Conservation (phyloP, 768 basidiomycete species). For the Tulasnella calospora region DNA sequence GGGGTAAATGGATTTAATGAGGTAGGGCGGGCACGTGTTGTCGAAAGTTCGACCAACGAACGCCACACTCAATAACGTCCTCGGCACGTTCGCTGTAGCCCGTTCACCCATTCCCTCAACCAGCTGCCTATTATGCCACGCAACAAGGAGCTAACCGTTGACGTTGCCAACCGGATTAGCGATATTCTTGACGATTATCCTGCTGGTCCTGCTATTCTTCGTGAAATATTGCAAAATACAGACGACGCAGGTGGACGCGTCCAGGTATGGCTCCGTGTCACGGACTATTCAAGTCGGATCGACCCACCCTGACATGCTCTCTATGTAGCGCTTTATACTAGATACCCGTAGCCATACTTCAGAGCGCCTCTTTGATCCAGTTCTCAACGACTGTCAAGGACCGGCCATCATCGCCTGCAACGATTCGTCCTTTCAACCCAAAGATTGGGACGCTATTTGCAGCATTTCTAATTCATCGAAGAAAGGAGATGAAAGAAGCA, state of each 20-base stretch:
- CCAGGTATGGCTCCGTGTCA: neutral
- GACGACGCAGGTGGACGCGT: neutral
- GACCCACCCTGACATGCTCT: neutral
- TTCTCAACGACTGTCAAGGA: conserved; percentile 7
- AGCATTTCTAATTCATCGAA: conserved; percentile 5
- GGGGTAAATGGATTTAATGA: too few relatives aligned
- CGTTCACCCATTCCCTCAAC: neutral
- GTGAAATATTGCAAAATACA: conserved; percentile 15
- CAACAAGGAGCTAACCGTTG: neutral
- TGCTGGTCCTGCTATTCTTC: conserved; percentile 2
- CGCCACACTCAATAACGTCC: too few relatives aligned
- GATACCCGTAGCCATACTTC: neutral
- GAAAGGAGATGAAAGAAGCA: conserved; percentile 11
- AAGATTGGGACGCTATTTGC: conserved; percentile 10
- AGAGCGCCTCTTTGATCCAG: neutral
- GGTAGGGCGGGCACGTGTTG: too few relatives aligned
- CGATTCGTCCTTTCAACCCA: neutral
- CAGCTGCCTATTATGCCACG: neutral
- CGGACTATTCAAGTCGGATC: neutral
- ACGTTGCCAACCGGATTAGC: neutral
- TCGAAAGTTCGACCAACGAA: too few relatives aligned
- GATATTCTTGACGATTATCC: conserved; percentile 11
- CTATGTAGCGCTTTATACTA: neutral
- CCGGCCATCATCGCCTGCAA: conserved; percentile 9
- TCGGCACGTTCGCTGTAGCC: too few relatives aligned